Base-by-base conservation (phyloP, 495 filamentous ascomycete genomes). In the Ascobolus immersus region DNA sequence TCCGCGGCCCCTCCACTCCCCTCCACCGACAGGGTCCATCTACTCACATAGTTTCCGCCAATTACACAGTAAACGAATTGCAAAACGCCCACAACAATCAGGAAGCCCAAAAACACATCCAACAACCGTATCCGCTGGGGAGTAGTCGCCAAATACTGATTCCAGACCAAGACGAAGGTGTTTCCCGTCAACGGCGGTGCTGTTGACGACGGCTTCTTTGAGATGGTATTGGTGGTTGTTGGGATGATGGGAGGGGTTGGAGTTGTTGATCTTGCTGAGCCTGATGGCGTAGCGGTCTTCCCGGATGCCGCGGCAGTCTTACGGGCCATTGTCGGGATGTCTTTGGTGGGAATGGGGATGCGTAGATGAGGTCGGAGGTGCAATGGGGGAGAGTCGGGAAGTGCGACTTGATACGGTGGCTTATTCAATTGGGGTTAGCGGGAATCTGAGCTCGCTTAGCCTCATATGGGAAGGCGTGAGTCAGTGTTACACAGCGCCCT, bases 21-120 rank as follows among this genome's bases (percentile, higher is more conserved):
- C 26, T 15, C 22, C 21, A 21, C 33, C 21, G 2, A 6, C 13
- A 20, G 19, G 19, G 15, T 1, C 15, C 15, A 37, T 28, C 17
- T 11, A 62, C 75, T 33, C 62, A 96, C 86, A 49, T 86, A 96
- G 53, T 94, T 94, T 39, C 86, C 86, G 22, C 69, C 81, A 44
- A 94, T 44, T 24, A 92, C 61, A 50, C 82, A 93, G 50, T 99
- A 99, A 30, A 73, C 57, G 52, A 99, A 94, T 54, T 99, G 86
- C 49, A 94, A 50, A 9, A 61, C 77, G 27, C 81, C 86, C 6
- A 82, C 73, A 4, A 74, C 64, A 14, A 82, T 72, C 39, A 99
- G 55, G 49, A 93, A 99, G 2, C 51, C 72, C 74, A 94, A 72
- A 55, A 94, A 99, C 12, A 62, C 66, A 55, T 99, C 86, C 20